Conservation (phyloP, 106 monocot genomes). For the Dendrobium officinale region DNA sequence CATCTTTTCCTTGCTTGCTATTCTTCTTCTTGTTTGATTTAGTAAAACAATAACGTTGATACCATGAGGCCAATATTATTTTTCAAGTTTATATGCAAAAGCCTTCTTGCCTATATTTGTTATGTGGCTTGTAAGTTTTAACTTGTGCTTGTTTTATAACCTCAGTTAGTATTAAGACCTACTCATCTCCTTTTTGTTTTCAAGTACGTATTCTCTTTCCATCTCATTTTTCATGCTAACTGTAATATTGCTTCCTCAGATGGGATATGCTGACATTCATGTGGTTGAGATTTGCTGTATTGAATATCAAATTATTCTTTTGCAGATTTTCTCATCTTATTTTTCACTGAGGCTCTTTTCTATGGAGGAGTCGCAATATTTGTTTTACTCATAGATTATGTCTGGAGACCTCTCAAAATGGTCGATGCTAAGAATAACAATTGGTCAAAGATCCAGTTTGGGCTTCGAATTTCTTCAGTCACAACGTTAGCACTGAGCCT, state of each 20-base stretch:
- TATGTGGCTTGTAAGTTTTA: too few species aligned
- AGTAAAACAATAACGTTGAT: too few species aligned
- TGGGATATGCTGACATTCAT: background rate
- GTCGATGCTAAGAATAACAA: slow-evolving; percentile 11
- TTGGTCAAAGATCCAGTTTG: slow-evolving; percentile 33
- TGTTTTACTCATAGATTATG: slow-evolving; percentile 55
- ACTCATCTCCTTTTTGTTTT: background rate
- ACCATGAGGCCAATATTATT: too few species aligned
- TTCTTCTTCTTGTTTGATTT: too few species aligned
- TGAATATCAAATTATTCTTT: background rate
- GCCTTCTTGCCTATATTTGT: too few species aligned
- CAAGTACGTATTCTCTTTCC: too few species aligned
- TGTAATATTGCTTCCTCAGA: background rate
- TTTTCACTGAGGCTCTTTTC: slow-evolving; percentile 92
- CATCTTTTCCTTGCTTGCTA: too few species aligned
- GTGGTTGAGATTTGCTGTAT: background rate
- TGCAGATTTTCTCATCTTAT: slow-evolving; percentile 92
- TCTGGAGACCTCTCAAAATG: slow-evolving; percentile 42
- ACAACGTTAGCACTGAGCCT: slow-evolving; percentile 69
- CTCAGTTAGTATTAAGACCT: too few species aligned
- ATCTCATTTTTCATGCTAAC: background rate
- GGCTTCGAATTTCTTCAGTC: slow-evolving; percentile 58
- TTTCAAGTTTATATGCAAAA: too few species aligned
- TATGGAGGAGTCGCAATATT: slow-evolving; percentile 79
- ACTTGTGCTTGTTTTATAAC: too few species aligned